Conservation (phyloP, 202 grass and related monocot species). For the Zizania palustris region DNA sequence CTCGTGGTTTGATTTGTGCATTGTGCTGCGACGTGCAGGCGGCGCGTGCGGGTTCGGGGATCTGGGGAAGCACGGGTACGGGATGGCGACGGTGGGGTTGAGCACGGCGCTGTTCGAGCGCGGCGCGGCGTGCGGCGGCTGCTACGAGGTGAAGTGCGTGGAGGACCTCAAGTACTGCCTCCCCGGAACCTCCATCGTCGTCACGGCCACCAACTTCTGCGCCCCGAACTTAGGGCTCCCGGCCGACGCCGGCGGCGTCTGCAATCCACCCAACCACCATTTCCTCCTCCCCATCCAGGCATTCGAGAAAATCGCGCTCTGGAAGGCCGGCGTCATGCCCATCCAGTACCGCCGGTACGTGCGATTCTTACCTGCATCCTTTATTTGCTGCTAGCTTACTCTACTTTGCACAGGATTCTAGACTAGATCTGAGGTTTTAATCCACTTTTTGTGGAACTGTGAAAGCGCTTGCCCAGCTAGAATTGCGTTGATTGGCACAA, state of each 20-base stretch:
- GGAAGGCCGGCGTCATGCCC: slow-evolving; percentile 98
- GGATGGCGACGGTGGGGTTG: slow-evolving; percentile 91
- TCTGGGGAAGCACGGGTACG: slow-evolving; percentile 90
- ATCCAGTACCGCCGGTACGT: slow-evolving; percentile 91
- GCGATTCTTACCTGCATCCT: slow-evolving; percentile 10
- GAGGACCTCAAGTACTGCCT: slow-evolving; percentile 87
- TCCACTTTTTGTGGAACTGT: slow-evolving; percentile 41
- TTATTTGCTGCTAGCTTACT: not conserved
- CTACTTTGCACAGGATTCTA: not conserved
- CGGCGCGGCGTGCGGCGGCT: slow-evolving; percentile 85
- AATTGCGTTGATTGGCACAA: slow-evolving; percentile 30
- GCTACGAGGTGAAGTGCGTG: slow-evolving; percentile 95
- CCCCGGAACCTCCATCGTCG: slow-evolving; percentile 87
- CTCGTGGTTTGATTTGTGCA: slow-evolving; percentile 11
- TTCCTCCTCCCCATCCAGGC: slow-evolving; percentile 95
- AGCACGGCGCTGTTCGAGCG: slow-evolving; percentile 86
- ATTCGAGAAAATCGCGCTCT: slow-evolving; percentile 98
- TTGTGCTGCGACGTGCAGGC: slow-evolving; percentile 49
- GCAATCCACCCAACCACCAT: slow-evolving; percentile 94
- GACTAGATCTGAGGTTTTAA: slow-evolving; percentile 42
- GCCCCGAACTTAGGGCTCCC: slow-evolving; percentile 88
- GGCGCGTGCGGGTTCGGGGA: slow-evolving; percentile 96
- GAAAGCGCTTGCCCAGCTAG: slow-evolving; percentile 35
- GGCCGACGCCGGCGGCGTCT: slow-evolving; percentile 79
- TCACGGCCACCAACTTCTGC: slow-evolving; percentile 98